Base-by-base conservation (phyloP, 257 asterid species). In the Handroanthus guayacan region DNA sequence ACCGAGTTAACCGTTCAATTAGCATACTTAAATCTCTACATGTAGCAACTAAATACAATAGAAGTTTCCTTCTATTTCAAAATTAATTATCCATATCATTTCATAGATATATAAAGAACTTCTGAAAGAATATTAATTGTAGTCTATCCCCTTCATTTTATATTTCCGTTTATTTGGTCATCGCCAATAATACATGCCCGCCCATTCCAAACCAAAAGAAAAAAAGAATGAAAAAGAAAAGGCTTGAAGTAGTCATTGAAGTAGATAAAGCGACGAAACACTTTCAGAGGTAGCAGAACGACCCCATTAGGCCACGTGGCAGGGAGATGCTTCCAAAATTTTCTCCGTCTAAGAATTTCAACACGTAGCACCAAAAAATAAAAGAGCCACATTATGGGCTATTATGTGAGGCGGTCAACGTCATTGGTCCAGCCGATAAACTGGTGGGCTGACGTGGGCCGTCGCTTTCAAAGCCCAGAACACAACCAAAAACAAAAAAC, bases 401-500 rank as follows among this genome's bases (percentile, higher is more conserved):
- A 57, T 66, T 54, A 54, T 70, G 38, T 65, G 47, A 50, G 79
- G 78, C 65, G 69, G 84, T 78, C 80, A 81, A 81, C 76, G 66
- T 85, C 79, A 76, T 39, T 75, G 89, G 87, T 63, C 89, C 85
- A 80, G 66, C 72, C 69, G 58, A 67, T 72, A 3, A 70, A 80
- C 68, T 72, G 72, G 78, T 80, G 87, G 82, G 82, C 85, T 85
- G 80, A 85, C 86, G 87, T 81, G 87, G 89, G 84, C 83, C 85
- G 79, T 82, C 79, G 69, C 74, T 85, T 72, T 80, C 82, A 66
- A 61, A 80, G 80, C 87, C 88, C 88, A 68, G 10, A 68, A 67
- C 66, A 57, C 66, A 56, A 57, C 43, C 48, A 47, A 63, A 74
- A 6, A 20, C 6, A 6, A 1, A 17, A 39, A 50, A 37, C 31